A percentile compares a stretch with the other conserved stretches of the same genome.
Evolutionary conservation across 176 grass and related monocot species (phyloP).

Genomic region (Luzula sylvatica): DNA sequence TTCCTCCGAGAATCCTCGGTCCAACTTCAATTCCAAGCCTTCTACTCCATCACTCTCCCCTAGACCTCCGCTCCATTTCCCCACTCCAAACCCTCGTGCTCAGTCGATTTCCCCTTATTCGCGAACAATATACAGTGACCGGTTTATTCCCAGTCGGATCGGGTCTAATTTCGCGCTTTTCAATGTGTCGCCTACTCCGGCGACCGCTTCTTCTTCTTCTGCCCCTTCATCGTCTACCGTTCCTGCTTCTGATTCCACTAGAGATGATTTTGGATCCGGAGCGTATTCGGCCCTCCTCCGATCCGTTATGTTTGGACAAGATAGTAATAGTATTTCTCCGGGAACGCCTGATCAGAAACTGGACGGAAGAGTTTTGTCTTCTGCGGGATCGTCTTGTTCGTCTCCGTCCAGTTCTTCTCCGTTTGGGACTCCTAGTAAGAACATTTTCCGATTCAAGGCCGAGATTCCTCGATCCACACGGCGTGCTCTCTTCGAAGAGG

Average conservation of each 20-base stretch:
- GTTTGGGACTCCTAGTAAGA: slow-evolving; percentile 35
- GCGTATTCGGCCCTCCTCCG: slow-evolving; percentile 76
- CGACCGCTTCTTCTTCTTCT: slow-evolving; percentile 23
- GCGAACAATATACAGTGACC: slow-evolving; percentile 59
- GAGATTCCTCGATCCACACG: slow-evolving; percentile 56
- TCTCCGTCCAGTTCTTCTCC: slow-evolving; percentile 38
- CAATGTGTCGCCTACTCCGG: slow-evolving; percentile 30
- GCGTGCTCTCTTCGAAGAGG: slow-evolving; percentile 59
- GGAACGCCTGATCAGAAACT: slow-evolving; percentile 29
- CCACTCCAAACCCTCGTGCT: slow-evolving; percentile 12
- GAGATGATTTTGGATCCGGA: slow-evolving; percentile 37
- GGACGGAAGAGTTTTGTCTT: slow-evolving; percentile 36
- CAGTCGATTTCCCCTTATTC: slow-evolving; percentile 28
- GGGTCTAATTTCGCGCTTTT: slow-evolving; percentile 76
- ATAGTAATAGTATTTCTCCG: slow-evolving; percentile 10
- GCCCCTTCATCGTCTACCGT: slow-evolving; percentile 16
- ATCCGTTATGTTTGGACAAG: slow-evolving; percentile 43
- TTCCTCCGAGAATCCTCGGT: slow-evolving; percentile 19
- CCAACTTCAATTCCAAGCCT: slow-evolving; percentile 15
- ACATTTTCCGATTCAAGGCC: slow-evolving; percentile 92
- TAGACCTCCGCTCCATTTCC: slow-evolving; percentile 10
- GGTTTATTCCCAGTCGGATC: slow-evolving; percentile 79
- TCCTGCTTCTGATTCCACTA: slow-evolving; percentile 21
- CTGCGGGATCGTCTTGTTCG: slow-evolving; percentile 47
- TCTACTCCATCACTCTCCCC: neutral